These are phyloP conservation scores for Handroanthus guayacan DNA, from an alignment of 257 asterid species.

Conservation along the genomic window DNA sequence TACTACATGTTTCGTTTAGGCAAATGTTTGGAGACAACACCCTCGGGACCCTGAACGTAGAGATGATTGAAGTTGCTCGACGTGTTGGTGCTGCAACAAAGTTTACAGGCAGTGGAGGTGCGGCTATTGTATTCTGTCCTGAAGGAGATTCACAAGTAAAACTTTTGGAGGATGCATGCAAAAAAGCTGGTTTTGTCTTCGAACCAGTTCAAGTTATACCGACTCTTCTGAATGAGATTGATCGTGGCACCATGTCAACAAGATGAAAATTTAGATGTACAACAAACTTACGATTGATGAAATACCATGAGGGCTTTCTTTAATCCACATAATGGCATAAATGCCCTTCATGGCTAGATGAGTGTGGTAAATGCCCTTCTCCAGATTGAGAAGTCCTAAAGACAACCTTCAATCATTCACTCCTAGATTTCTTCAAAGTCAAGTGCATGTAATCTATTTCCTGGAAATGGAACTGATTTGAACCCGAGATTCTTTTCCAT, in stretches of 20 bases:
- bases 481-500: too few species aligned
- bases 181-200: slow-evolving; percentile 65
- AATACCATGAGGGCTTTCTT: too few species aligned
- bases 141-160: slow-evolving; percentile 79
- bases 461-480: too few species aligned
- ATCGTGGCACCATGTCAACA: slow-evolving; percentile 52
- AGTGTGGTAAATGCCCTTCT: too few species aligned
- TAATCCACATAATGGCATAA: too few species aligned
- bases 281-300: too few species aligned
- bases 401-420: too few species aligned
- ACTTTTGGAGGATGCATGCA: slow-evolving; percentile 73
- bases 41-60: slow-evolving; percentile 84
- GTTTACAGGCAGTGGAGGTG: slow-evolving; percentile 98
- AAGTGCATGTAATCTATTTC: too few species aligned
- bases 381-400: too few species aligned
- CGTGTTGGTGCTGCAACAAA: slow-evolving; percentile 83
- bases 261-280: slow-evolving; percentile 16
- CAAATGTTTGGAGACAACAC: slow-evolving; percentile 88
- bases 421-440: too few species aligned
- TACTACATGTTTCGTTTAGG: slow-evolving; percentile 41
- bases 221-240: slow-evolving; percentile 53
- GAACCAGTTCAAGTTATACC: slow-evolving; percentile 65
- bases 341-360: too few species aligned
- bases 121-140: slow-evolving; percentile 84
- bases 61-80: slow-evolving; percentile 92